Conservation (phyloP, 2,329 filamentous ascomycete genomes). For the Aspergillus neoniger region DNA sequence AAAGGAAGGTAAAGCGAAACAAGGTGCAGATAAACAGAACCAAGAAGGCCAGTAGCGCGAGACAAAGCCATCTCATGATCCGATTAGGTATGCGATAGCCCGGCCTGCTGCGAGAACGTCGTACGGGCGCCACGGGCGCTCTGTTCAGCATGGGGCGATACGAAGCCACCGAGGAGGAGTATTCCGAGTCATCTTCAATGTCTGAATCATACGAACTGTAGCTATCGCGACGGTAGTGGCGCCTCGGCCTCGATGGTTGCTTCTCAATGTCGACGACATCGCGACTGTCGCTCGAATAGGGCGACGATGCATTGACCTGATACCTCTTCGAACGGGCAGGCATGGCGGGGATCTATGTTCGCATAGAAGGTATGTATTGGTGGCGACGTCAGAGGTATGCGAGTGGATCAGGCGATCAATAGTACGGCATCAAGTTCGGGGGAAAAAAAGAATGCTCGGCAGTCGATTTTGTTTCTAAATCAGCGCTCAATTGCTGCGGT, state of each 20-base stretch:
- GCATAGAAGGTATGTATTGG: slow-evolving; percentile 28
- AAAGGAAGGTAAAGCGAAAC: slow-evolving; percentile 67
- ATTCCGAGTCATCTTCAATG: slow-evolving; percentile 33
- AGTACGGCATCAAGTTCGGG: slow-evolving; percentile 11
- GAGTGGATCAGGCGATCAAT: slow-evolving; percentile 9
- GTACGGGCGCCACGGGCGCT: slow-evolving; percentile 24
- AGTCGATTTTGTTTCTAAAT: background rate
- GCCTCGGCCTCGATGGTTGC: slow-evolving; percentile 27
- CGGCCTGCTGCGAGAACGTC: slow-evolving; percentile 31
- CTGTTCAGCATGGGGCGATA: slow-evolving; percentile 46
- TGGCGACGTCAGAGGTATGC: slow-evolving; percentile 11
- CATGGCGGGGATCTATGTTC: slow-evolving; percentile 29
- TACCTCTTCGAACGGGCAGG: slow-evolving; percentile 34
- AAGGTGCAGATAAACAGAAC: slow-evolving; percentile 76
- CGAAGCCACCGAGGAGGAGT: slow-evolving; percentile 56
- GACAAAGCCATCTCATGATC: slow-evolving; percentile 75
- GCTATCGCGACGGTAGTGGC: slow-evolving; percentile 25
- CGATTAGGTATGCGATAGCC: slow-evolving; percentile 68
- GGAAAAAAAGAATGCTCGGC: background rate
- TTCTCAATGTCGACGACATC: slow-evolving; percentile 38
- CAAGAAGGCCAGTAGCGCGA: slow-evolving; percentile 68
- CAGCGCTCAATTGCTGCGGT: background rate
- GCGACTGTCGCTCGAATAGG: slow-evolving; percentile 19
- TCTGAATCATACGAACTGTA: slow-evolving; percentile 31
- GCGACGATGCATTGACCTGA: slow-evolving; percentile 29